Evolutionary conservation across 345 rosid genomes (phyloP).

Genomic region (Linum usitatissimum): DNA sequence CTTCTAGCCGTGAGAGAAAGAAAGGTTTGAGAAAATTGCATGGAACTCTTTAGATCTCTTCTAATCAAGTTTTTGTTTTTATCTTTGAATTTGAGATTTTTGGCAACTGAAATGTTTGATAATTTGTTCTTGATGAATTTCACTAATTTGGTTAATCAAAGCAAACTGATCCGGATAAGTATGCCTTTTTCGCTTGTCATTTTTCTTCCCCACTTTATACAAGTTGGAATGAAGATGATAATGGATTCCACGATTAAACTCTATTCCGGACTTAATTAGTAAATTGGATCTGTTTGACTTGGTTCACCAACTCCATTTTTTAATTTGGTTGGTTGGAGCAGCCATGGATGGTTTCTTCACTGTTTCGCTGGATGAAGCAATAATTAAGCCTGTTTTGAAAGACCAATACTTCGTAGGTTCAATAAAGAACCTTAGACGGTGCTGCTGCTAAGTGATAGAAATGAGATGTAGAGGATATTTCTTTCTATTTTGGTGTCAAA

Average conservation of each 20-base stretch:
- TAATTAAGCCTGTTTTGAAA: background rate
- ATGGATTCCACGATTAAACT: background rate
- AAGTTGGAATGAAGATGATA: background rate
- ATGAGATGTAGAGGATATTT: no score
- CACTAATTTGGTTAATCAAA: background rate
- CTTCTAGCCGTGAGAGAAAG: conserved; percentile 87
- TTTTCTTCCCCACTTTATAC: background rate
- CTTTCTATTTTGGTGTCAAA: no score
- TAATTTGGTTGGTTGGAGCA: background rate
- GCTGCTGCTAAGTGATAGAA: no score
- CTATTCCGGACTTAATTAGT: background rate
- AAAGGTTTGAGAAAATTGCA: conserved; percentile 42
- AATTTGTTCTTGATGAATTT: background rate
- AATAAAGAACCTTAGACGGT: background rate
- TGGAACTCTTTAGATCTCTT: background rate
- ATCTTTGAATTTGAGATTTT: background rate
- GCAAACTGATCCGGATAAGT: background rate
- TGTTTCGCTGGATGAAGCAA: background rate
- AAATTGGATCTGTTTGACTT: background rate
- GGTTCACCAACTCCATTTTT: background rate
- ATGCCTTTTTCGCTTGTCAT: background rate
- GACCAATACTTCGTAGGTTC: background rate
- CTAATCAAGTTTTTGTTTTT: background rate
- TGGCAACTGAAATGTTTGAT: background rate
- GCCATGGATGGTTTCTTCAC: background rate